These are phyloP conservation scores for Hygrophoropsis aurantiaca DNA, from an alignment of 768 basidiomycete genomes.

Conservation along the genomic window DNA sequence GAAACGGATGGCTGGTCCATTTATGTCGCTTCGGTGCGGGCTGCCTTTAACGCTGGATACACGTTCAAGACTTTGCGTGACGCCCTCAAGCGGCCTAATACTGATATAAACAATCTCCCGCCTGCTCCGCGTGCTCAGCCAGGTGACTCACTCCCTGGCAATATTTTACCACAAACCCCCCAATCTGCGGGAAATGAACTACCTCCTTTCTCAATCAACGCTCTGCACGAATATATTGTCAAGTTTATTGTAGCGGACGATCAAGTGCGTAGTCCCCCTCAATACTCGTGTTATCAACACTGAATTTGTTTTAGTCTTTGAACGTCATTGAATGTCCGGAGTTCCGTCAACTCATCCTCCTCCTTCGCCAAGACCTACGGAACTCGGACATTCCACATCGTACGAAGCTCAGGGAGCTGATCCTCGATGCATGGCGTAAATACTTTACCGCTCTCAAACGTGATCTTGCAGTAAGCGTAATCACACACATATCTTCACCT, in stretches of 20 bases:
- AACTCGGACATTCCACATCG: constrained; percentile 8
- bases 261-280: constrained; percentile 6
- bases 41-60: background rate
- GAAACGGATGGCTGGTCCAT: constrained; percentile 2
- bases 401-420: constrained; percentile 1
- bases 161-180: background rate
- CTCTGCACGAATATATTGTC: constrained; percentile 1
- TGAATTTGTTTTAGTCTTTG: constrained; percentile 1
- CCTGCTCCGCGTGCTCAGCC: background rate
- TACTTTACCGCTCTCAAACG: background rate
- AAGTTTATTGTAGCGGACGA: constrained; percentile 7
- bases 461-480: constrained; percentile 1
- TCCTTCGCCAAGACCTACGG: background rate
- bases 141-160: background rate
- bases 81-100: background rate
- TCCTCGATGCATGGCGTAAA: background rate
- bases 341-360: background rate
- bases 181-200: background rate
- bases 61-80: background rate
- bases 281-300: background rate
- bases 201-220: background rate
- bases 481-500: background rate
- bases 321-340: background rate
- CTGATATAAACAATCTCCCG: background rate
- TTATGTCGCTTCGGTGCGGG: background rate